Percentiles rank a stretch among this genome's conserved stretches.
phyloP scores from a whole-genome alignment of 1,139 yeast genomes.

The Debaryomyces fabryi region DNA sequence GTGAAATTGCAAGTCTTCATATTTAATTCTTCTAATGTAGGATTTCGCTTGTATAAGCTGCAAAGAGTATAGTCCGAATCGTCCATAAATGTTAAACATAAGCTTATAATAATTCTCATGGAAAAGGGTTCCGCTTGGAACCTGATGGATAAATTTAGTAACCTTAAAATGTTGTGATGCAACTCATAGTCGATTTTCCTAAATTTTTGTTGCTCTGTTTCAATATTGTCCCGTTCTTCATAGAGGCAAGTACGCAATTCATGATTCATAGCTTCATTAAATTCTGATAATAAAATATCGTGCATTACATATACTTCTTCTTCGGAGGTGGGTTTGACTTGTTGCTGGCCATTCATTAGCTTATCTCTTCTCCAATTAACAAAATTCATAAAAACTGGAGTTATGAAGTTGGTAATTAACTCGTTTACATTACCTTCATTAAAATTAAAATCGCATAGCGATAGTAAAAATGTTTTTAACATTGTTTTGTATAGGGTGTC shows the following conservation, averaged over 20 bases:
- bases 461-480: slow-evolving; percentile 9
- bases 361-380: slow-evolving; percentile 2
- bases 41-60: background rate
- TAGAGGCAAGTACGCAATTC: background rate
- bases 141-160: slow-evolving; percentile 11
- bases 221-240: background rate
- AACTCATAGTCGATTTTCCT: slow-evolving; percentile 14
- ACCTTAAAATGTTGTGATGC: slow-evolving; percentile 14
- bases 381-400: slow-evolving; percentile 6
- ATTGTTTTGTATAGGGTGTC: background rate
- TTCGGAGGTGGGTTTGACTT: background rate
- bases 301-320: slow-evolving; percentile 1
- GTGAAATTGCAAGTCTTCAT: background rate
- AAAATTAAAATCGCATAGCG: slow-evolving; percentile 11
- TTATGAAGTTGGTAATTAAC: background rate
- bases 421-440: background rate
- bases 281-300: slow-evolving; percentile 1
- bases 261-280: background rate
- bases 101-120: background rate
- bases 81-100: slow-evolving; percentile 7
- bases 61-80: background rate
- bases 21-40: background rate
- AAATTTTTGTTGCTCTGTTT: background rate
- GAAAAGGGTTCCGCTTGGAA: background rate
- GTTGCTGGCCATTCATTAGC: background rate